Percentiles rank a stretch among this genome's conserved stretches.
Conservation (phyloP, 1,284 basidiomycete species). For the Sporisorium sorghi region DNA sequence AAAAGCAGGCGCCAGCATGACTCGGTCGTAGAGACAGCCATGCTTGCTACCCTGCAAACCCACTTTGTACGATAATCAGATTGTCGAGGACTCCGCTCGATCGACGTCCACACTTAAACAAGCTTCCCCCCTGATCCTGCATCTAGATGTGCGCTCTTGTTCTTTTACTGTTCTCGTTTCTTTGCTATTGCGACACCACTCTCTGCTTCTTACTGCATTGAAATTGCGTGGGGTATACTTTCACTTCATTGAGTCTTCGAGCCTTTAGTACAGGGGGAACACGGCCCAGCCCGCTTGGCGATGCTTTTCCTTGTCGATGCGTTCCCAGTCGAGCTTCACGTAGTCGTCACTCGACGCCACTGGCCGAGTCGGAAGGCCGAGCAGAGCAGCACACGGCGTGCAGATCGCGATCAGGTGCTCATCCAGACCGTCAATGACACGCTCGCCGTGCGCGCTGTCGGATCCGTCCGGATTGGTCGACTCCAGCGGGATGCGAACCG, state of each 20-base stretch:
- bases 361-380: constrained; percentile 28
- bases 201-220: constrained; percentile 5
- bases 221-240: constrained; percentile 2
- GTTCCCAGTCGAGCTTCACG: constrained; percentile 30
- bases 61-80: constrained; percentile 41
- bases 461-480: background rate
- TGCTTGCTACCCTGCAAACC: constrained; percentile 3
- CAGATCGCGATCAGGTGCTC: constrained; percentile 42
- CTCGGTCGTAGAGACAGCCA: background rate
- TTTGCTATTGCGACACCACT: constrained; percentile 34
- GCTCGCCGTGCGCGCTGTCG: background rate
- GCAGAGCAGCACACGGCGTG: constrained; percentile 32
- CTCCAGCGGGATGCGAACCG: constrained; percentile 19
- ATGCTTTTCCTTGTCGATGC: constrained; percentile 20
- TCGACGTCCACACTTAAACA: background rate
- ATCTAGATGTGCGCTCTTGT: constrained; percentile 23
- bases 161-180: constrained; percentile 11
- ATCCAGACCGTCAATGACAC: constrained; percentile 19
- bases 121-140: constrained; percentile 9
- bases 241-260: background rate
- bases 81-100: constrained; percentile 15
- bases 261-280: constrained; percentile 40
- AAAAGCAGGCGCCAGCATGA: too few relatives aligned
- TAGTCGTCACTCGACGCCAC: background rate
- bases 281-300: constrained; percentile 32